These are phyloP conservation scores for Chlorociboria aeruginascens DNA, from an alignment of 495 filamentous ascomycete species.

Conservation along the genomic window DNA sequence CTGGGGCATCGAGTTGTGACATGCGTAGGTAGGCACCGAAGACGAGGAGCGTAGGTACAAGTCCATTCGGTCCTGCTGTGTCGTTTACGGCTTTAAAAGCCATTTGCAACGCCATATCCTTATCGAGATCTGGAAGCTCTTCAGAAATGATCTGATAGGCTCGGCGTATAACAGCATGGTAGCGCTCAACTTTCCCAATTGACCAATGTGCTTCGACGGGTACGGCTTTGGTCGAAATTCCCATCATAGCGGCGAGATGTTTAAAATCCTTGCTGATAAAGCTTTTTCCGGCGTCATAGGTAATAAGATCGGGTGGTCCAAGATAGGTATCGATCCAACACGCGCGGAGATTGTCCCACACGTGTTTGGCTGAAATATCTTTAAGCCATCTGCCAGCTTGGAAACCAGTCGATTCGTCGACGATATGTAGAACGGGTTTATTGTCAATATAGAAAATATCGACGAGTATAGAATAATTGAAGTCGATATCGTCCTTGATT, in stretches of 20 bases:
- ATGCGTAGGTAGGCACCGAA: slow-evolving; percentile 17
- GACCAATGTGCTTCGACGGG: slow-evolving; percentile 17
- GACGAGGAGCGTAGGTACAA: slow-evolving; percentile 10
- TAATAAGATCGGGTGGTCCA: slow-evolving; percentile 15
- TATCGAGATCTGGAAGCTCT: slow-evolving; percentile 4
- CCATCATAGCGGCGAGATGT: slow-evolving; percentile 1
- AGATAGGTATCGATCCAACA: slow-evolving; percentile 23
- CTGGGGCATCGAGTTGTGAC: not conserved
- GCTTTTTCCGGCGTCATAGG: slow-evolving; percentile 16
- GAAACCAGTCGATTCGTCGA: slow-evolving; percentile 8
- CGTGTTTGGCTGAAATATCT: slow-evolving; percentile 9
- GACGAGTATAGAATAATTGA: slow-evolving; percentile 13
- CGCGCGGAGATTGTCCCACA: slow-evolving; percentile 12
- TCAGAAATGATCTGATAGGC: slow-evolving; percentile 15
- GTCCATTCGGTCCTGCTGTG: slow-evolving; percentile 9
- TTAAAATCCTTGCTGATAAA: slow-evolving; percentile 19
- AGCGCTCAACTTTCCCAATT: slow-evolving; percentile 17
- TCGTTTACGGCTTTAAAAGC: slow-evolving; percentile 20
- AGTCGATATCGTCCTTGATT: slow-evolving; percentile 11
- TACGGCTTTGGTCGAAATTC: slow-evolving; percentile 5
- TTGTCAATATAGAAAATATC: slow-evolving; percentile 14
- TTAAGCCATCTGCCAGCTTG: slow-evolving; percentile 10
- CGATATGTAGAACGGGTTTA: slow-evolving; percentile 5
- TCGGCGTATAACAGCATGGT: slow-evolving; percentile 8
- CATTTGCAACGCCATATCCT: slow-evolving; percentile 14